Evolutionary conservation across 148 eudicot species (phyloP), one percentile per base, ranked within the genome.

Genomic region (Camellia japonica): DNA sequence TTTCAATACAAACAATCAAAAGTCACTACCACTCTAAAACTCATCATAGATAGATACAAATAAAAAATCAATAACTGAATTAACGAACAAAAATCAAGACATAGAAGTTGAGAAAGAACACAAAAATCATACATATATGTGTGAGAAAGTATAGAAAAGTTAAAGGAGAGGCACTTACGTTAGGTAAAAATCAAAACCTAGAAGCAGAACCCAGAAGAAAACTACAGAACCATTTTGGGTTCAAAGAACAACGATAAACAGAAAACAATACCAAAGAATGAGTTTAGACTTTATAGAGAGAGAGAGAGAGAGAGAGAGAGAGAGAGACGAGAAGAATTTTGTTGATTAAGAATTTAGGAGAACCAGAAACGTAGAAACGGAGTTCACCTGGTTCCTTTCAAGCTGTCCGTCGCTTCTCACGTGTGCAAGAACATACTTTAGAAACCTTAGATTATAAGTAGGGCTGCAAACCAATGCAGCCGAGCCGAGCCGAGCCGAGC

Each of bases 311-410:
- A n/a, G 38, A 77, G 60, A 74, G 51, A 77, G 74, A 62, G 71
- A 58, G 66, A n/a, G 59, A 16, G 73, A 38, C 13, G n/a, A n/a
- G n/a, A n/a, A n/a, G n/a, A n/a, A n/a, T 64, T 1, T 12, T 4
- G n/a, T 73, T 80, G 76, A 75, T 78, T 76, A n/a, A n/a, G n/a
- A n/a, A n/a, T n/a, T n/a, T n/a, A 62, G 54, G 73, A 20, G 73
- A 86, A 74, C 43, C 49, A 80, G 71, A 83, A 77, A 68, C 81
- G 83, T 78, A 74, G 74, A 83, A 79, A n/a, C 69, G 69, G 80
- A 74, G 72, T 72, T 77, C 78, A 49, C 65, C 52, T 47, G 67
- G 42, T 47, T 81, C 74, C 77, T 47, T 77, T 9, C 8, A 41
- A 75, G 30, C 59, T 58, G 52, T 63, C 19, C 59, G n/a, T n/a